A percentile compares a stretch with the other conserved stretches of the same genome.
These are phyloP conservation scores for Earliella scabrosa DNA, from an alignment of 1,284 basidiomycete genomes.

Conservation along the genomic window DNA sequence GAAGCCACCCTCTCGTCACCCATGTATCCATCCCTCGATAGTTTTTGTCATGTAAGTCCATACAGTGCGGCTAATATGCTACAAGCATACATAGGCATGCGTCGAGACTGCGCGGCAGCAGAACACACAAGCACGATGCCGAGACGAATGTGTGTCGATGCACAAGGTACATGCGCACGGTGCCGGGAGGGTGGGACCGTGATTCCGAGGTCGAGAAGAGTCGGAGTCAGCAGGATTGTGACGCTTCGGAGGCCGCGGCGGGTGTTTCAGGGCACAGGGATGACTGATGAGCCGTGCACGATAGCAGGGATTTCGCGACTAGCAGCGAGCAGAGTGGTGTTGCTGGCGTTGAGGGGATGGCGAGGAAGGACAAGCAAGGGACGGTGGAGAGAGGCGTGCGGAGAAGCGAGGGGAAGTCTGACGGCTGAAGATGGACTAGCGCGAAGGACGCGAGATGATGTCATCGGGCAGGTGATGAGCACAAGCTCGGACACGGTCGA, in stretches of 20 bases:
- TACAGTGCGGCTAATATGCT: slow-evolving; percentile 13
- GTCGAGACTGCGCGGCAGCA: no score
- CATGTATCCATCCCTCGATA: slow-evolving; percentile 2
- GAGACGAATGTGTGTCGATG: no score
- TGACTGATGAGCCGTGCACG: no score
- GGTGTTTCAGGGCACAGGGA: neutral
- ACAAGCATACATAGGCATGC: neutral
- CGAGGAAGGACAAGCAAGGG: neutral
- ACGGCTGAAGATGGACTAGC: slow-evolving; percentile 2
- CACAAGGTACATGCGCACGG: neutral
- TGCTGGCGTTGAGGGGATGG: neutral
- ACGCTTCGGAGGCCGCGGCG: neutral
- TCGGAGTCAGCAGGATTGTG: neutral
- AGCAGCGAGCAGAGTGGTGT: no score
- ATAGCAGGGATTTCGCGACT: no score
- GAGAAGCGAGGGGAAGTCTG: neutral
- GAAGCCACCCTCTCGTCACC: neutral
- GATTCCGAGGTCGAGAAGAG: neutral
- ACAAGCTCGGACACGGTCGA: neutral
- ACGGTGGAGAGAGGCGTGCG: neutral
- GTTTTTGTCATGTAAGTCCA: slow-evolving; percentile 6
- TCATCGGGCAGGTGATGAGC: slow-evolving; percentile 9
- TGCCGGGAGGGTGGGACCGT: neutral
- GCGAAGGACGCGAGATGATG: slow-evolving; percentile 8
- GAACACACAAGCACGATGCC: no score